phyloP scores from a whole-genome alignment of 2,329 filamentous ascomycete genomes.

The Cordyceps farinosa region DNA sequence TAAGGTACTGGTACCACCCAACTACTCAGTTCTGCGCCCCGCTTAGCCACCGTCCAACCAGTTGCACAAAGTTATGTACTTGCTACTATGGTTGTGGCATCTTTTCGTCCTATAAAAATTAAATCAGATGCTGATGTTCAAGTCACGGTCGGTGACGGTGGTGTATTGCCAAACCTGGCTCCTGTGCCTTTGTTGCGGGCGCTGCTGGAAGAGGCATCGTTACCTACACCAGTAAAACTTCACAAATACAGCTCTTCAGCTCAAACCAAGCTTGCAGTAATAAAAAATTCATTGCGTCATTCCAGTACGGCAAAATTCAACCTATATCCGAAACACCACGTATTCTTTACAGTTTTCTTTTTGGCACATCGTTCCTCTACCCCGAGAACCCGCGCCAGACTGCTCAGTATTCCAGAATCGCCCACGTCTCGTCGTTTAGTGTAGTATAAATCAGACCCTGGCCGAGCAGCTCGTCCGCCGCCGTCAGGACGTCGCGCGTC shows the following conservation, averaged over 20 bases:
- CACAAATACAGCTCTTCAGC: too few relatives aligned
- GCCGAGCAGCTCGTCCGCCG: conserved; percentile 74
- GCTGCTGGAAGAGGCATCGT: too few relatives aligned
- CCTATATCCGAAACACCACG: conserved; percentile 17
- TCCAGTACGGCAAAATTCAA: conserved; percentile 4
- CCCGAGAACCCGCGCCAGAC: background rate
- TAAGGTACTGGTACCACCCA: background rate
- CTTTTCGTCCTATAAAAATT: too few relatives aligned
- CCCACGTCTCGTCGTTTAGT: conserved; percentile 89
- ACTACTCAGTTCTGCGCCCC: background rate
- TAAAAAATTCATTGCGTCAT: conserved; percentile 12
- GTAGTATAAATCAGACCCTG: conserved; percentile 83
- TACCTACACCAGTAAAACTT: too few relatives aligned
- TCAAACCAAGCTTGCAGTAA: background rate
- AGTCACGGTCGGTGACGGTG: too few relatives aligned
- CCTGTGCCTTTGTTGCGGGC: too few relatives aligned
- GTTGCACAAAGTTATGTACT: too few relatives aligned
- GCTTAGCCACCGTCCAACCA: background rate
- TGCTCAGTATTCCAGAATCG: conserved; percentile 65
- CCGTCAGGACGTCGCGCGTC: conserved; percentile 66
- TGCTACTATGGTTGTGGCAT: too few relatives aligned
- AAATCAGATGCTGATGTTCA: too few relatives aligned
- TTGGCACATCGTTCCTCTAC: background rate
- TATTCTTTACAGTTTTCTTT: conserved; percentile 9
- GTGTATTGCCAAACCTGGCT: too few relatives aligned